Base-by-base conservation (phyloP, 495 filamentous ascomycete species). In the Hypoxylon lienhwacheense region DNA sequence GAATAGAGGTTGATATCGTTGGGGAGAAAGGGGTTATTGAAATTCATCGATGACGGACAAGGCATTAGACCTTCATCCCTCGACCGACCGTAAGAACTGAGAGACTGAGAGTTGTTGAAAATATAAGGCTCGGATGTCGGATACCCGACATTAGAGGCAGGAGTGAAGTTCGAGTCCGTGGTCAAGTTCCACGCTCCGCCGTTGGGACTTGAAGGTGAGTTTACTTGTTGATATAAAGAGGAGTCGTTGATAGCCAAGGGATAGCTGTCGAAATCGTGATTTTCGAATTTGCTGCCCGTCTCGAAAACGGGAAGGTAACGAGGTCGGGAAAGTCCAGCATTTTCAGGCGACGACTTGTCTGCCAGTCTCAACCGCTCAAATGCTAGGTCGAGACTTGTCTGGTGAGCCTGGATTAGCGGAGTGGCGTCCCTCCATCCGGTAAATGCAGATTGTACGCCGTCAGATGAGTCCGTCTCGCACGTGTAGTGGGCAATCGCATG, bases 391-490 rank as follows among this genome's bases (percentile, higher is more conserved):
- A 55, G 35, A 11, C n/a, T 32, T 11, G 45, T 12, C 10, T 26
- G 43, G 1, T 61, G 26, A 12, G 26, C 7, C 12, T 43, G 11
- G 3, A 34, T 52, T 12, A 47, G 6, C 7, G 36, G 16, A 2
- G 11, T 33, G 1, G 25, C 16, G 10, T 24, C 20, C 15, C 40
- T 32, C 58, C 58, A 61, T 11, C 22, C 29, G 5, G n/a, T 35
- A 25, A 61, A 55, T 6, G 58, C 47, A 8, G 58, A 52, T 20
- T 55, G 17, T 12, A 36, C 42, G 8, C 14, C 37, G 11, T 34
- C 35, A 25, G 47, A 36, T 3, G 41, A 40, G 41, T 41, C 51
- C 1, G 39, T 47, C 22, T 51, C 28, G 19, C 14, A 41, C 0
- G 44, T 37, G 16, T 33, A 60, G 5, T 46, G 11, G 22, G 37